phyloP scores from a whole-genome alignment of 371 early-diverging fungal genomes.

The Syncephalis plumigaleata region DNA sequence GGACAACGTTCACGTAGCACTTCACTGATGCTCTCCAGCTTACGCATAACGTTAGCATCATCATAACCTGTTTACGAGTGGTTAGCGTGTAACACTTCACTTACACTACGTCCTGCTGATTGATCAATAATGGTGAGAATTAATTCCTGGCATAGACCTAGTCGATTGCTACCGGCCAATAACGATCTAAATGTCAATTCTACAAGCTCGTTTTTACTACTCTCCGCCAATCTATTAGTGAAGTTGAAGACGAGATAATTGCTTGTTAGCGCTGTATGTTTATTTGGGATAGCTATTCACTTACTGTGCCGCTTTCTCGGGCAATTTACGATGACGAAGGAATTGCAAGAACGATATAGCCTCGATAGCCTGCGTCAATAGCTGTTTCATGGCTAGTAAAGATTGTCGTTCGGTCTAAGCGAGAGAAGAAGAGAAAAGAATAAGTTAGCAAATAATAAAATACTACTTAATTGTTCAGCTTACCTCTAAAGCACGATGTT shows the following conservation, averaged over 20 bases:
- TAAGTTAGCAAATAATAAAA: no score
- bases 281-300: neutral
- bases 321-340: constrained; percentile 44
- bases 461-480: no score
- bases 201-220: neutral
- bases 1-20: constrained; percentile 47
- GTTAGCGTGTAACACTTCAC: no score
- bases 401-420: constrained; percentile 41
- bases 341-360: constrained; percentile 55
- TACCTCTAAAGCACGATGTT: no score
- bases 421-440: no score
- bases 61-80: no score
- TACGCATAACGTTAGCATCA: no score
- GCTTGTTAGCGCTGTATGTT: no score
- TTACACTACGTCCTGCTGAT: neutral
- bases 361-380: constrained; percentile 48
- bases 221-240: neutral
- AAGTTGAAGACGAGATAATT: no score
- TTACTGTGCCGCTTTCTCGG: constrained; percentile 29
- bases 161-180: neutral
- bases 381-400: constrained; percentile 34
- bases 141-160: neutral
- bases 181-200: neutral
- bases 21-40: constrained; percentile 26
- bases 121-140: neutral